Percentiles rank a stretch among this genome's conserved stretches.
Conservation (phyloP, 179 eudicot species). For the Carnegiea gigantea region DNA sequence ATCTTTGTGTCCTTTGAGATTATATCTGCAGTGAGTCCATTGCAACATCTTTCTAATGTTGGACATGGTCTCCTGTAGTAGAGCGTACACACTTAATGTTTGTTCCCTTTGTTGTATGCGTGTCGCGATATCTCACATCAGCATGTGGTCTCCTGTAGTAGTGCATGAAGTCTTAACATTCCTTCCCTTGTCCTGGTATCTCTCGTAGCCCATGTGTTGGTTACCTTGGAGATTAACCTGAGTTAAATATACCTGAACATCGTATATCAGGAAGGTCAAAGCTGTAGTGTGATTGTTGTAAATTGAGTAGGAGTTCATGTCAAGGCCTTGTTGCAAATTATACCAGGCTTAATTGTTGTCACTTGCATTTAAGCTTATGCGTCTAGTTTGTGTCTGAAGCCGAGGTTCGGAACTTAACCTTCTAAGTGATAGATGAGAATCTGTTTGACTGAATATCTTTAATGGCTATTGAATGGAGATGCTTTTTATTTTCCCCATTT, state of each 20-base stretch:
- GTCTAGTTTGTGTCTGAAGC: neutral
- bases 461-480: neutral
- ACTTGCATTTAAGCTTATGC: neutral
- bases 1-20: neutral
- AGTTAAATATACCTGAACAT: neutral
- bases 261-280: neutral
- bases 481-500: neutral
- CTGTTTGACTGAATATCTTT: neutral
- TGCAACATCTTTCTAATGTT: neutral
- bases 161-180: neutral
- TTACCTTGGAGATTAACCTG: neutral
- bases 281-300: neutral
- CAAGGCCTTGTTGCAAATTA: neutral
- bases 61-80: neutral
- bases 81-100: too few species aligned
- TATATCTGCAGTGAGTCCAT: neutral
- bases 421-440: neutral
- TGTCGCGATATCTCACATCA: too few species aligned
- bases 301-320: neutral
- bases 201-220: neutral
- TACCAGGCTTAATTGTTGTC: neutral
- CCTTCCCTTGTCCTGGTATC: neutral
- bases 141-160: too few species aligned
- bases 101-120: too few species aligned
- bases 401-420: neutral